A percentile compares a stretch with the other conserved stretches of the same genome.
Evolutionary conservation across 331 rosid species (phyloP).

Genomic region (Pyrus hybrid): DNA sequence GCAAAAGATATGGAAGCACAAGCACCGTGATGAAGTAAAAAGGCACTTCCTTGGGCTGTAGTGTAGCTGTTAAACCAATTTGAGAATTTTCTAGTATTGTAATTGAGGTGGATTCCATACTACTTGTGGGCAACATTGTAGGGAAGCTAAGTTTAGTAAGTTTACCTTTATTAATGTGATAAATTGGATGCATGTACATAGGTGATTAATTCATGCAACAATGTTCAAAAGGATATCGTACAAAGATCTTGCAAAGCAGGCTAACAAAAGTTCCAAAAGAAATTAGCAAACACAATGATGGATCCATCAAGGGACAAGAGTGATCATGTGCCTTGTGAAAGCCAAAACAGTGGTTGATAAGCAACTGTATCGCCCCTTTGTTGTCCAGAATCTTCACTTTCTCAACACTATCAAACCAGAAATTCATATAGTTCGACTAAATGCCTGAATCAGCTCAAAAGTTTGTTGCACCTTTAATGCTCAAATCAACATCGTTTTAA

Average conservation of each 20-base stretch:
- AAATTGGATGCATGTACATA: background rate
- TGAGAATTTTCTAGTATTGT: background rate
- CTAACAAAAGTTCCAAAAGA: background rate
- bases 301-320: background rate
- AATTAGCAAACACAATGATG: background rate
- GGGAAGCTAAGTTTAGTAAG: background rate
- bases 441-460: background rate
- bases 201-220: background rate
- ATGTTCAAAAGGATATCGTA: background rate
- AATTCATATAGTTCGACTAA: background rate
- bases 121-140: background rate
- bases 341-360: background rate
- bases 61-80: too few species aligned
- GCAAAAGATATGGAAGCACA: background rate
- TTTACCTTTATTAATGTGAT: background rate
- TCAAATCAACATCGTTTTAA: too few species aligned
- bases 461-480: background rate
- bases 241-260: background rate
- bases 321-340: background rate
- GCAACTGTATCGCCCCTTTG: background rate
- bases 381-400: background rate
- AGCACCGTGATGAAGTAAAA: background rate
- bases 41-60: too few species aligned
- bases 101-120: background rate
- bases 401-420: background rate